These are phyloP conservation scores for Cercophora newfieldiana DNA, from an alignment of 495 filamentous ascomycete genomes.

Conservation along the genomic window DNA sequence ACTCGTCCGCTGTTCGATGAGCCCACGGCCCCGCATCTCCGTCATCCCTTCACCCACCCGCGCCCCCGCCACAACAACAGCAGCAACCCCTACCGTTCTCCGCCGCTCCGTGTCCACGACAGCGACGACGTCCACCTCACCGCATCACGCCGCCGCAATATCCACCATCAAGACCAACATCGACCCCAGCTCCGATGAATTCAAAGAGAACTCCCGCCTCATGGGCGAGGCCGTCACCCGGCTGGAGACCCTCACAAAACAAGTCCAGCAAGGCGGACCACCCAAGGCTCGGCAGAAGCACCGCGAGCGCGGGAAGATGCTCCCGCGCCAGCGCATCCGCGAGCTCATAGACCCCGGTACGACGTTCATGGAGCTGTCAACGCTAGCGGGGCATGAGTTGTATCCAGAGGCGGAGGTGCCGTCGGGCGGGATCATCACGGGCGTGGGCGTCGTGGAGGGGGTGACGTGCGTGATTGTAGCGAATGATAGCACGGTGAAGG, in stretches of 20 bases:
- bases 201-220: constrained; percentile 74
- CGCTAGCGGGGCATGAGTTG: constrained; percentile 81
- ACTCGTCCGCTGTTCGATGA: constrained; percentile 22
- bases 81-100: constrained; percentile 15
- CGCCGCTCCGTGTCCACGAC: constrained; percentile 30
- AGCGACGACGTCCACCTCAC: constrained; percentile 65
- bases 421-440: constrained; percentile 89
- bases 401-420: constrained; percentile 73
- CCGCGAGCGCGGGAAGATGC: constrained; percentile 85
- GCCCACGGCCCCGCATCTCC: not conserved
- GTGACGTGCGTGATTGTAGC: constrained; percentile 93
- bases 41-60: not conserved
- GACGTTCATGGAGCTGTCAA: constrained; percentile 86
- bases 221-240: constrained; percentile 71
- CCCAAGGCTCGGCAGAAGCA: constrained; percentile 89
- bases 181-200: constrained; percentile 75
- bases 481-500: constrained; percentile 97
- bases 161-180: constrained; percentile 75
- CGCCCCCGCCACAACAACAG: constrained; percentile 14
- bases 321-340: constrained; percentile 85
- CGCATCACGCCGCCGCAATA: constrained; percentile 70
- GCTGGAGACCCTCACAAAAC: constrained; percentile 67
- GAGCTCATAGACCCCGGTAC: constrained; percentile 86
- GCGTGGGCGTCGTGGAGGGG: constrained; percentile 86
- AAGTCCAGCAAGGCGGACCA: constrained; percentile 72